Evolutionary conservation across 2,329 filamentous ascomycete genomes (phyloP).

Genomic region (Fusarium drepaniforme): DNA sequence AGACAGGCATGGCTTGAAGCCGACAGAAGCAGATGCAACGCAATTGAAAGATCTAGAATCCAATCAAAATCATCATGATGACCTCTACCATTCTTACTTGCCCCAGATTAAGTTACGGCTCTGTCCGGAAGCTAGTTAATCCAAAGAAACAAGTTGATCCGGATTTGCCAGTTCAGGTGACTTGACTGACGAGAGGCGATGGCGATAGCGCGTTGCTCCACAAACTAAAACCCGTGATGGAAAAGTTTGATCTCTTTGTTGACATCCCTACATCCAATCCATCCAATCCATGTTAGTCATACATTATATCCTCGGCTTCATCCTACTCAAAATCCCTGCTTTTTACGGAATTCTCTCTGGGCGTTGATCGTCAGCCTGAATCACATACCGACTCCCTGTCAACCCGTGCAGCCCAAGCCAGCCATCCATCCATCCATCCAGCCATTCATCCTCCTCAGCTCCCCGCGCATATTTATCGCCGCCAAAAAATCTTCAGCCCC

Average conservation of each 20-base stretch:
- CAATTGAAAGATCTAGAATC: constrained; percentile 3
- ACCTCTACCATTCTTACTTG: constrained; percentile 11
- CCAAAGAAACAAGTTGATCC: constrained; percentile 36
- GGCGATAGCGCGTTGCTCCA: constrained; percentile 35
- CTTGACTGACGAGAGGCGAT: constrained; percentile 22
- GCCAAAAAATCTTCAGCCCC: constrained; percentile 45
- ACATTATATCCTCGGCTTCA: constrained; percentile 15
- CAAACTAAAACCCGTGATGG: constrained; percentile 37
- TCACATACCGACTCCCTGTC: constrained; percentile 31
- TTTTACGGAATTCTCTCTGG: constrained; percentile 7
- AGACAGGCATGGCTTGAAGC: background rate
- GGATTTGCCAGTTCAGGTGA: background rate
- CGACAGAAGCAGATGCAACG: background rate
- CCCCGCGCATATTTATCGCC: constrained; percentile 39
- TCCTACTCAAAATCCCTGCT: background rate
- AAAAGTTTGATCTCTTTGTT: constrained; percentile 42
- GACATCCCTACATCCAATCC: constrained; percentile 6
- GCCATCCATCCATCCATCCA: background rate
- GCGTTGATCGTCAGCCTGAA: constrained; percentile 34
- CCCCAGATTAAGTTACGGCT: constrained; percentile 24
- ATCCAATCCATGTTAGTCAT: constrained; percentile 29
- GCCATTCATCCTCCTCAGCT: background rate
- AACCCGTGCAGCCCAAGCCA: constrained; percentile 7
- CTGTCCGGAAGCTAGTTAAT: constrained; percentile 28
- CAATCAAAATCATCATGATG: constrained; percentile 14